A percentile compares a stretch with the other conserved stretches of the same genome.
phyloP scores from a whole-genome alignment of 495 filamentous ascomycete species.

The Penicillium canariense region DNA sequence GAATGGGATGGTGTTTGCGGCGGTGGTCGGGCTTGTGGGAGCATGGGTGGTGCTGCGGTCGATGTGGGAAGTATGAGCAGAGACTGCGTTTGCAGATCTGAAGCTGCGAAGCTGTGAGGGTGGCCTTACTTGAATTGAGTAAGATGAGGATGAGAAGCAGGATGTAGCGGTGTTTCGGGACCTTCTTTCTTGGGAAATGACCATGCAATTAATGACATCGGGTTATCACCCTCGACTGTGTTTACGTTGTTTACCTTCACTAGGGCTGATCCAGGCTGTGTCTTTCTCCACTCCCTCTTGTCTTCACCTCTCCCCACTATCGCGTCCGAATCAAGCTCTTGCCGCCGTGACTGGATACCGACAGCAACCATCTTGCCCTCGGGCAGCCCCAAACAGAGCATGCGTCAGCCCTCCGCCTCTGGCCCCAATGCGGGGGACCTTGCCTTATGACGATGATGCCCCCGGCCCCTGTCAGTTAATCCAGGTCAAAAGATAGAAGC shows the following conservation, averaged over 20 bases:
- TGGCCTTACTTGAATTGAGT: neutral
- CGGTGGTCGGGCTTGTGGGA: constrained; percentile 40
- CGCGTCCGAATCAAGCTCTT: neutral
- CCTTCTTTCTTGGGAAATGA: neutral
- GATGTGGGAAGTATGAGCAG: constrained; percentile 19
- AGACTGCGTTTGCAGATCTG: neutral
- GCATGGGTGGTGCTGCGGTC: constrained; percentile 47
- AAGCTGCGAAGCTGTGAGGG: neutral
- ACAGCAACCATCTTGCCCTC: neutral
- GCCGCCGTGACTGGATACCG: too few species aligned
- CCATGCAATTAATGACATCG: neutral
- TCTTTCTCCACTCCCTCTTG: neutral
- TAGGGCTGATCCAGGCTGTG: neutral
- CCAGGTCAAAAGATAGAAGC: neutral
- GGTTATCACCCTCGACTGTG: neutral
- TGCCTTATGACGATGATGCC: neutral
- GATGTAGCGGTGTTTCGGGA: constrained; percentile 1
- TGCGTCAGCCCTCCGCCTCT: neutral
- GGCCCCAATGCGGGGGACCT: neutral
- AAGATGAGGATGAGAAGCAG: neutral
- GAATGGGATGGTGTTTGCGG: constrained; percentile 46
- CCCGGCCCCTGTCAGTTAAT: constrained; percentile 1
- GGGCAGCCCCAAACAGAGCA: neutral
- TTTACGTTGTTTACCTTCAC: neutral
- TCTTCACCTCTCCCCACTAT: neutral